Base-by-base conservation (phyloP, 257 asterid genomes). In the Nicotiana sylvestris region DNA sequence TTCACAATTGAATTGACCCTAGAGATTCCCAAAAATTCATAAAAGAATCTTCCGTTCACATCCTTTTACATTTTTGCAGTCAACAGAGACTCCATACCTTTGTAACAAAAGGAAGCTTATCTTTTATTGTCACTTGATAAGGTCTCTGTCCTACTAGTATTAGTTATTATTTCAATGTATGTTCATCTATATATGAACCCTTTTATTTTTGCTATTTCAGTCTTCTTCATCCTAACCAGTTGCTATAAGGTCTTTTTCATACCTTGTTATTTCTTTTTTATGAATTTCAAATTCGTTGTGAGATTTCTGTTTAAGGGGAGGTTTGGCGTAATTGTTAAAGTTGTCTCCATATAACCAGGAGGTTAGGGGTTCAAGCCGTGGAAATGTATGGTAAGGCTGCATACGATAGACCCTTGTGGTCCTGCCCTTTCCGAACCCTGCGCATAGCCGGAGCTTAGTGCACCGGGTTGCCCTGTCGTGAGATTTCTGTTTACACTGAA, bases 51-150 rank as follows among this genome's bases (percentile, higher is more conserved):
- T 43, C 78, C 57, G 25, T 72, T 72, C 37, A 72, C 37, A 72
- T 21, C 78, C 10, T 21, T 72, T 43, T 43, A 72, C 78, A 72
- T n/a, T 43, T 72, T 12, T 46, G 37, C 37, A 25, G 61, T 72
- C 61, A 46, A 72, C 35, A 72, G 21, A 70, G n/a, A 70, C 58
- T 21, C 61, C 77, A 72, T 72, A 72, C 61, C 78, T 46, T 72
- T 49, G 13, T 2, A 49, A 49, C 55, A 49, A 49, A 49, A 49
- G 13, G 13, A 49, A 49, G 55, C 15, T 49, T 3, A 49, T 49
- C 3, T 37, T 49, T 49, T 49, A 16, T 72, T 72, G 61, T 72
- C 61, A 72, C 25, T 72, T 43, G 61, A 12, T 46, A 25, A 46
- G 78, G 60, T 72, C 18, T 21, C 58, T 70, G 39, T 62, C 67